Percentiles rank a stretch among this genome's conserved stretches.
Conservation (phyloP, 768 basidiomycete genomes). For the Lepiota brunneoincarnata region DNA sequence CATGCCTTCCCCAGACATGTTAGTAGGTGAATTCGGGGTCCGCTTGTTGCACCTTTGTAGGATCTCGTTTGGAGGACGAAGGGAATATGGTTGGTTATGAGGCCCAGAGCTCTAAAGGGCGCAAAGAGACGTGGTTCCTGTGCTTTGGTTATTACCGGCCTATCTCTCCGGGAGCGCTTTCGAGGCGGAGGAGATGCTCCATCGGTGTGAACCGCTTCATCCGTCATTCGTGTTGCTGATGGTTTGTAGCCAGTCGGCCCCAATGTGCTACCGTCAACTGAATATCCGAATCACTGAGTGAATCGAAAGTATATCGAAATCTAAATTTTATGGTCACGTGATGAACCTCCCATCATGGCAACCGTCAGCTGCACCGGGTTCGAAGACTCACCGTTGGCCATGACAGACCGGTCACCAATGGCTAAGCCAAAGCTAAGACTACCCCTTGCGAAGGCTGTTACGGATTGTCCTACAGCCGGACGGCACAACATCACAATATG, state of each 20-base stretch:
- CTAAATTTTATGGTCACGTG: too few species aligned
- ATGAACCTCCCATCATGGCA: too few species aligned
- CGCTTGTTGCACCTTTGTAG: conserved; percentile 80
- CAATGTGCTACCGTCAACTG: too few species aligned
- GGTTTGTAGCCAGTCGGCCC: neutral
- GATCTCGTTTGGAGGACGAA: conserved; percentile 85
- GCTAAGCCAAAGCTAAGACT: too few species aligned
- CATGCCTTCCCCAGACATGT: conserved; percentile 88
- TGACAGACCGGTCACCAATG: too few species aligned
- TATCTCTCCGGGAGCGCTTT: conserved; percentile 45
- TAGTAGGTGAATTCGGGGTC: conserved; percentile 78
- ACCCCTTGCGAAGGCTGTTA: too few species aligned
- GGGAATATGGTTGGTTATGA: conserved; percentile 88
- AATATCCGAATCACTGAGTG: too few species aligned
- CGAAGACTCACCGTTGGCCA: too few species aligned
- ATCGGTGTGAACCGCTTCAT: conserved; percentile 6
- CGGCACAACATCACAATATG: too few species aligned
- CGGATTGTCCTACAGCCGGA: too few species aligned
- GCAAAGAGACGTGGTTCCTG: conserved; percentile 67
- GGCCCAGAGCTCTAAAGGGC: conserved; percentile 94
- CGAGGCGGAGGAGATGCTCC: conserved; percentile 39
- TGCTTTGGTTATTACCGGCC: conserved; percentile 15
- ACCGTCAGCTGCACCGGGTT: too few species aligned
- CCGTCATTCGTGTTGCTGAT: conserved; percentile 4
- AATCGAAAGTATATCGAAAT: too few species aligned